Evolutionary conservation across 2,329 filamentous ascomycete species (phyloP).

Genomic region (Eurotiales sp.): DNA sequence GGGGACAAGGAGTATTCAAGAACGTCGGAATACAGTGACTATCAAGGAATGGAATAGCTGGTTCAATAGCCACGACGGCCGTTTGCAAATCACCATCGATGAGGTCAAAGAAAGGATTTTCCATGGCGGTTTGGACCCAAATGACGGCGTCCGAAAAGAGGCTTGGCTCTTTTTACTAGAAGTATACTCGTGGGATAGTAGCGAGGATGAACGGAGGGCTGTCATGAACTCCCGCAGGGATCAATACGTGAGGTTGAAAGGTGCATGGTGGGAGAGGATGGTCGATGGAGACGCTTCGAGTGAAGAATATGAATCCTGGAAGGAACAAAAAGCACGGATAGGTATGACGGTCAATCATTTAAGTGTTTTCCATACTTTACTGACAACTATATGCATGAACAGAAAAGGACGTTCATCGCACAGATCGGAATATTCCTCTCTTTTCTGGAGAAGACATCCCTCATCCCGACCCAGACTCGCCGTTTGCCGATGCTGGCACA

Average conservation of each 20-base stretch:
- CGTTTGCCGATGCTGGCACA: constrained; percentile 87
- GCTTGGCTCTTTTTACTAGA: constrained; percentile 93
- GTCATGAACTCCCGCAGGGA: constrained; percentile 82
- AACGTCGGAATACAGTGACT: constrained; percentile 72
- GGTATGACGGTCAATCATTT: constrained; percentile 57
- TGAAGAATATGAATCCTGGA: constrained; percentile 92
- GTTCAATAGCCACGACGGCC: constrained; percentile 73
- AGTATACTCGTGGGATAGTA: constrained; percentile 91
- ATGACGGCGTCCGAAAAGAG: constrained; percentile 91
- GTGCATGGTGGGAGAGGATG: constrained; percentile 92
- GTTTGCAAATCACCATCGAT: constrained; percentile 74
- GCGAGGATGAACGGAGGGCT: constrained; percentile 75
- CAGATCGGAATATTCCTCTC: constrained; percentile 89
- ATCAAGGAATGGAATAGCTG: constrained; percentile 86
- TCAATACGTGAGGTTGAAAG: constrained; percentile 91
- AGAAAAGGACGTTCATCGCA: constrained; percentile 99
- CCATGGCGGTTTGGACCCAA: constrained; percentile 81
- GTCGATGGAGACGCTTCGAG: constrained; percentile 74
- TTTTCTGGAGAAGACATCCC: constrained; percentile 96
- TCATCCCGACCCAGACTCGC: constrained; percentile 92
- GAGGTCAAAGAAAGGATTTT: constrained; percentile 98
- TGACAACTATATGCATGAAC: constrained; percentile 27
- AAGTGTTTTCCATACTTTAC: neutral
- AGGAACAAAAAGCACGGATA: constrained; percentile 87
- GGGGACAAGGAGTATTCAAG: constrained; percentile 67